Evolutionary conservation across 2,329 filamentous ascomycete species (phyloP), one percentile per base, ranked within the genome.

Genomic region (Orbilia blumenaviensis): DNA sequence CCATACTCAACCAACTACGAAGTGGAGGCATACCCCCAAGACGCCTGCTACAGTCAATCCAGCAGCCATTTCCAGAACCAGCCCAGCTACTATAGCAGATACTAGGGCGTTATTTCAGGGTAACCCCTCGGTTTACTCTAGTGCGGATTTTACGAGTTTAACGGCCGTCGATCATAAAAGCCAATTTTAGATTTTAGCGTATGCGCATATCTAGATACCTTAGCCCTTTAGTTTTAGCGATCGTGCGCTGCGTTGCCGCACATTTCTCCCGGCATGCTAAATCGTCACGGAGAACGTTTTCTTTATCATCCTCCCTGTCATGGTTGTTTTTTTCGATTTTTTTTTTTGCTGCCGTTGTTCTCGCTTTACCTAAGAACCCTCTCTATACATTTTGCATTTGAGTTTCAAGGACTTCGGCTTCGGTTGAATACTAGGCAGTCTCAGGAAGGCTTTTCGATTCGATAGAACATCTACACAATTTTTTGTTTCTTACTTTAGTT

Each of bases 111-210:
- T 8, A 9, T 16, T 21, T 23, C 36, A 7, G 2, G 23, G n/a
- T 29, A n/a, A 14, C 18, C 16, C 4, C 23, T 29, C 42, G 14
- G 25, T 42, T 32, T 41, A 14, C 25, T 16, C 36, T 29, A 7
- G 50, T 48, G 27, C 27, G 25, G 25, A 61, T 63, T 38, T 61
- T 36, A 68, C 56, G 66, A 62, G 48, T 46, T 38, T 68, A 60
- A 68, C 64, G 64, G 64, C 64, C 64, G 64, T 32, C 2, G 52
- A 68, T 38, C 46, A 50, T n/a, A 68, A 67, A 68, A 61, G 64
- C 56, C 46, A 44, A 25, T 36, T n/a, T n/a, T n/a, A n/a, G n/a
- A n/a, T 54, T 66, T 25, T 64, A 42, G 44, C 42, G 44, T 42
- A n/a, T n/a, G n/a, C n/a, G n/a, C n/a, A n/a, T n/a, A n/a, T n/a